Base-by-base conservation (phyloP, 768 basidiomycete genomes). In the Cystobasidium onofrii region DNA sequence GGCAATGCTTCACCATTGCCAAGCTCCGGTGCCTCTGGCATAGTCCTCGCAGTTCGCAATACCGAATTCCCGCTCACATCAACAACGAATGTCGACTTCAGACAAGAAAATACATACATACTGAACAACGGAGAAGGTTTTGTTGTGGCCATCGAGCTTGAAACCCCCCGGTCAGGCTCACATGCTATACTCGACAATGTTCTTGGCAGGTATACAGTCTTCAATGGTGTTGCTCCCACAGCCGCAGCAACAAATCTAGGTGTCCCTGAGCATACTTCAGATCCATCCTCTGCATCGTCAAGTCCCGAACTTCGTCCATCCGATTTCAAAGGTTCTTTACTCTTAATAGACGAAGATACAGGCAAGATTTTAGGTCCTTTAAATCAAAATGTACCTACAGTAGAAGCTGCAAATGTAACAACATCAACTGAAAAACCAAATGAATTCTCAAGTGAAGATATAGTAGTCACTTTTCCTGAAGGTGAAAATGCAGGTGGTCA, bases 291-390 rank as follows among this genome's bases (percentile, higher is more conserved):
- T 13, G 69, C 46, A 20, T 13, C 69, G 23, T 55, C 31, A 25
- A 71, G 50, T 29, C 69, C 69, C 2, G 69, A 71, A 36, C 25
- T 71, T 15, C 29, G 33, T 15, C 69, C 69, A 12, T 34, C 50
- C 9, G 69, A 71, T 55, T 71, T 57, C 55, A 55, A 60, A 36
- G 44, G 44, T 15, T 46, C 33, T 27, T 52, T 71, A 15, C 54
- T 71, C 27, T 36, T 71, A 17, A 71, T 71, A 7, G 69, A 71
- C 36, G 69, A 71, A 60, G 55, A 52, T 34, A 71, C 69, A 23
- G 69, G 69, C 41, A 71, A 71, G 55, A 55, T 71, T n/a, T 54
- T 71, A 31, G 69, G 69, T 29, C 69, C 69, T 39, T 39, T 71
- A 29, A 71, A 61, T 36, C 69, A 71, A 44, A 55, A 44, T 36